Percentiles rank a stretch among this genome's conserved stretches.
Evolutionary conservation across 1,284 basidiomycete species (phyloP).

Genomic region (Leucoagaricus sp.): DNA sequence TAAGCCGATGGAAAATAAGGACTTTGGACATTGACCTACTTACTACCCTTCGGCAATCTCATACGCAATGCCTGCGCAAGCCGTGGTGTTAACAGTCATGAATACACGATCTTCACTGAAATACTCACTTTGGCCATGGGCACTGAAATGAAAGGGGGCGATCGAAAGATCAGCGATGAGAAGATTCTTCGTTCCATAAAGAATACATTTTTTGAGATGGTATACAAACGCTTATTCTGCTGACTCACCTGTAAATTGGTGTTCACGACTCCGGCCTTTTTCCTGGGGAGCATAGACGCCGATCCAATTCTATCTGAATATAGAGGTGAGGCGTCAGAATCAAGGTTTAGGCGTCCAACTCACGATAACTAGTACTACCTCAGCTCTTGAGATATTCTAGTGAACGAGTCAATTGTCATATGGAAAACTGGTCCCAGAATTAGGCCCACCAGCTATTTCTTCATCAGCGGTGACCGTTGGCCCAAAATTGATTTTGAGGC

Average conservation of each 20-base stretch:
- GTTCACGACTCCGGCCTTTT: slow-evolving; percentile 52
- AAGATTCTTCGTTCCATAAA: slow-evolving; percentile 54
- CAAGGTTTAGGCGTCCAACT: neutral
- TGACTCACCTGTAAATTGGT: slow-evolving; percentile 39
- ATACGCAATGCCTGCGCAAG: neutral
- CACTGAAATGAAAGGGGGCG: slow-evolving; percentile 44
- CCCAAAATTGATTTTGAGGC: neutral
- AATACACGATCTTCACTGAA: neutral
- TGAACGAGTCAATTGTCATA: neutral
- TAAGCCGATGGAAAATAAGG: neutral
- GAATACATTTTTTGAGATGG: too few species aligned
- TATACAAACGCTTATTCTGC: too few species aligned
- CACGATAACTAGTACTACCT: neutral
- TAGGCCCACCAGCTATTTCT: neutral
- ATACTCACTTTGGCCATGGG: slow-evolving; percentile 32
- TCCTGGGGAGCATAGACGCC: slow-evolving; percentile 61
- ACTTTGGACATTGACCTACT: neutral
- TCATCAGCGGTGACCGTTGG: neutral
- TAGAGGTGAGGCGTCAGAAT: neutral
- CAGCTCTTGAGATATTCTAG: neutral
- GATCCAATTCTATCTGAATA: slow-evolving; percentile 39
- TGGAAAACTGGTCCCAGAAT: too few species aligned
- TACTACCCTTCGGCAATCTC: slow-evolving; percentile 6
- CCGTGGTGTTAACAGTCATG: neutral
- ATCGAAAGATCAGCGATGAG: slow-evolving; percentile 53